Evolutionary conservation across 2,329 filamentous ascomycete species (phyloP).

Genomic region (Chaetoscypha palmicola): DNA sequence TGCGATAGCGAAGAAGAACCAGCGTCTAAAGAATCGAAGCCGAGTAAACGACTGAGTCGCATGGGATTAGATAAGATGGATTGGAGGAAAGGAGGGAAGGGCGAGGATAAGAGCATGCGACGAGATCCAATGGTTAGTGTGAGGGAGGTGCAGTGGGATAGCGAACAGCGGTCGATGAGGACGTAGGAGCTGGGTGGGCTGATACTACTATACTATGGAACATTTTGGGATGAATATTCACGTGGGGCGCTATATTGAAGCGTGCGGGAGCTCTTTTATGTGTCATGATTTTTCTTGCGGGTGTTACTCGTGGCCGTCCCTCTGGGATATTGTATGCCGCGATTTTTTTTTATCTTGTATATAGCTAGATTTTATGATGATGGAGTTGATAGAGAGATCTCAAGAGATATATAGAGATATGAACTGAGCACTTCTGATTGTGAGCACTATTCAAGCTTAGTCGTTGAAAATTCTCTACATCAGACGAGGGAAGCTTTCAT

Average conservation of each 20-base stretch:
- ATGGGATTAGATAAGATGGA: conserved; percentile 25
- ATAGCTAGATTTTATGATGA: no score
- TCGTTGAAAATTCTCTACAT: no score
- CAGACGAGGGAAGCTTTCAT: no score
- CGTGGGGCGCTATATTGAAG: background rate
- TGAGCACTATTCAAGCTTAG: no score
- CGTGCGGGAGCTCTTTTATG: background rate
- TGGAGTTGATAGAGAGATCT: no score
- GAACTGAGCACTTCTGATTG: no score
- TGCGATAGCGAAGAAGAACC: conserved; percentile 19
- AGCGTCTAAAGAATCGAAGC: conserved; percentile 13
- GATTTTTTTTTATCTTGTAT: no score
- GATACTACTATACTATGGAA: background rate
- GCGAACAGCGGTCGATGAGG: background rate
- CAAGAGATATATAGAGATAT: no score
- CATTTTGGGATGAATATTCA: background rate
- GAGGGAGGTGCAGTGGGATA: conserved; percentile 21
- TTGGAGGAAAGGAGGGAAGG: conserved; percentile 19
- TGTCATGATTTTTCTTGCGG: no score
- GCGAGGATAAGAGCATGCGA: conserved; percentile 13
- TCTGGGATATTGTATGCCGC: no score
- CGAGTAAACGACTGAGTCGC: conserved; percentile 18
- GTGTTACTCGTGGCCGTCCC: no score
- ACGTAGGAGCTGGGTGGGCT: background rate
- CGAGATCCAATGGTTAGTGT: conserved; percentile 11